phyloP scores from a whole-genome alignment of 1,284 basidiomycete genomes.

The Cryptococcus deneoformans region DNA sequence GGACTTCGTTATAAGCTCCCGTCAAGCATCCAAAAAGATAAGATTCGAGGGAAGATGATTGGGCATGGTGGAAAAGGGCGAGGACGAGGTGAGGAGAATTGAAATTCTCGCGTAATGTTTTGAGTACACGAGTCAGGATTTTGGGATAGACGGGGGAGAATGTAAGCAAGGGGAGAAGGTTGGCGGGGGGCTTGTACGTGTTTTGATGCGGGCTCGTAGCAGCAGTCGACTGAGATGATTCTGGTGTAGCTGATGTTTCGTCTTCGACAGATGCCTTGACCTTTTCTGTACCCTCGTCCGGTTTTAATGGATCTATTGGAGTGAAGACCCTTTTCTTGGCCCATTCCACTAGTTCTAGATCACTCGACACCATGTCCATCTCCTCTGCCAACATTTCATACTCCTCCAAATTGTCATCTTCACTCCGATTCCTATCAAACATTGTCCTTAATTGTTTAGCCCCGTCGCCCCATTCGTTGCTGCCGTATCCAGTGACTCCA shows the following conservation, averaged over 20 bases:
- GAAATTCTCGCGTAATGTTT: constrained; percentile 69
- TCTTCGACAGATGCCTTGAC: too few relatives aligned
- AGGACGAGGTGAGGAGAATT: constrained; percentile 74
- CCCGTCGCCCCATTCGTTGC: background rate
- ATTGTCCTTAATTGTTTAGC: constrained; percentile 2
- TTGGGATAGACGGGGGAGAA: constrained; percentile 60
- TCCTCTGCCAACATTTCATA: constrained; percentile 73
- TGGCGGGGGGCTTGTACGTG: background rate
- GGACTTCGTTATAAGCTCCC: constrained; percentile 76
- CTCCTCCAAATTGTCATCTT: constrained; percentile 21
- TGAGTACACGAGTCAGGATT: constrained; percentile 70
- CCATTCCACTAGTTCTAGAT: constrained; percentile 73
- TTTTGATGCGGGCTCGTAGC: too few relatives aligned
- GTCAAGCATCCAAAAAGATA: constrained; percentile 85
- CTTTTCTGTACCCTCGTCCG: too few relatives aligned
- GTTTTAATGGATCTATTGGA: too few relatives aligned
- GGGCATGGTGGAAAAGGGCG: constrained; percentile 75
- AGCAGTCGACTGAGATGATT: too few relatives aligned
- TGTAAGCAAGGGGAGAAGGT: constrained; percentile 21
- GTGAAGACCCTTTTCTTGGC: constrained; percentile 66
- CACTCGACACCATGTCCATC: constrained; percentile 66
- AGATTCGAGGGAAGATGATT: constrained; percentile 65
- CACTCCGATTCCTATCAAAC: constrained; percentile 19
- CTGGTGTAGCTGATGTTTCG: too few relatives aligned
- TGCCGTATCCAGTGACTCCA: constrained; percentile 1